Evolutionary conservation across 2,329 filamentous ascomycete genomes (phyloP).

Genomic region (Arachnomyces sp.): DNA sequence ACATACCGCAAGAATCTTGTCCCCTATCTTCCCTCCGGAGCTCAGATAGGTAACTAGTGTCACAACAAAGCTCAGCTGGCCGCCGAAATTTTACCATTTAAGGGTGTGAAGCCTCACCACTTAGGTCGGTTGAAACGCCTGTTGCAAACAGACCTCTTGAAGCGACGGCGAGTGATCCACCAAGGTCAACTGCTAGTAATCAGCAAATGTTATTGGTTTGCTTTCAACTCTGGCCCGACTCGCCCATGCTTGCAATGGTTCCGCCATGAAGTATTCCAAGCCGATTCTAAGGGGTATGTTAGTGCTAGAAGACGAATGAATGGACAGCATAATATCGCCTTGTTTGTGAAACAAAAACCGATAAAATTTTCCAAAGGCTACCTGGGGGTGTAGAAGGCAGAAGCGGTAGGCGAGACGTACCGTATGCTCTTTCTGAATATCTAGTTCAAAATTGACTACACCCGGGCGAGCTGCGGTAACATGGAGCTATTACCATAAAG

Average conservation of each 20-base stretch:
- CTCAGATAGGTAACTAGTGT: constrained; percentile 52
- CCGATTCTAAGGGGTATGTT: constrained; percentile 43
- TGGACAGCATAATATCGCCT: too few relatives aligned
- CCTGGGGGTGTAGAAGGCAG: not conserved
- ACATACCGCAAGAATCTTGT: constrained; percentile 47
- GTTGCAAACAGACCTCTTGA: constrained; percentile 57
- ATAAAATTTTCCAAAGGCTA: too few relatives aligned
- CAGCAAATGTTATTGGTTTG: too few relatives aligned
- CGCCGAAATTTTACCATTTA: not conserved
- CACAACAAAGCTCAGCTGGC: not conserved
- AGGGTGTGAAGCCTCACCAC: constrained; percentile 30
- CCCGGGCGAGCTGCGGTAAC: constrained; percentile 54
- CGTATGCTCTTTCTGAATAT: constrained; percentile 57
- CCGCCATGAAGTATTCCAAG: constrained; percentile 59
- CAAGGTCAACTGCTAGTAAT: constrained; percentile 47
- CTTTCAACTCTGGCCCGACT: constrained; percentile 5
- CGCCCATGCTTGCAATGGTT: constrained; percentile 55
- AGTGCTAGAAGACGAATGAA: not conserved
- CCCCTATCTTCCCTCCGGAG: constrained; percentile 55
- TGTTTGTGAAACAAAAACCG: too few relatives aligned
- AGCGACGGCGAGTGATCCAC: constrained; percentile 58
- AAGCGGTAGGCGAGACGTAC: constrained; percentile 34
- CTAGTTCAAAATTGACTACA: constrained; percentile 55
- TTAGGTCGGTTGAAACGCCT: constrained; percentile 59
- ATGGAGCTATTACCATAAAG: constrained; percentile 40